A percentile compares a stretch with the other conserved stretches of the same genome.
phyloP scores from a whole-genome alignment of 2,329 filamentous ascomycete genomes.

The Penicillium freii region DNA sequence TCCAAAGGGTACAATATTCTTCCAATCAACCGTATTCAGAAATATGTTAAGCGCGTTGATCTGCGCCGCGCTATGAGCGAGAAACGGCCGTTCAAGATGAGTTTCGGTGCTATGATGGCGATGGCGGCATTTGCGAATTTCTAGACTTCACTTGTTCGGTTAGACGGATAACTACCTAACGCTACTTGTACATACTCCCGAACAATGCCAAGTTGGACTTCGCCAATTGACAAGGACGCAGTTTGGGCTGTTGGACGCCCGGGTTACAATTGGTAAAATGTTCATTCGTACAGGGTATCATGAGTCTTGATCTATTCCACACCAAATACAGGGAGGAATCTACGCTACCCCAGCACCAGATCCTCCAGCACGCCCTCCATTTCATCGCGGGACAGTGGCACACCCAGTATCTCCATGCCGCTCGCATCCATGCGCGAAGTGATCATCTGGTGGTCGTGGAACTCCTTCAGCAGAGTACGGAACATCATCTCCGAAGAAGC shows the following conservation, averaged over 20 bases:
- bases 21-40: conserved; percentile 42
- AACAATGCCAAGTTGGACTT: not conserved
- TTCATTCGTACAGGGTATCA: conserved; percentile 35
- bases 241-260: not conserved
- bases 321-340: conserved; percentile 4
- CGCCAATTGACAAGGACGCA: not conserved
- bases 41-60: conserved; percentile 43
- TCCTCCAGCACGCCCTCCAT: conserved; percentile 87
- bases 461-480: conserved; percentile 89
- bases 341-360: conserved; percentile 42
- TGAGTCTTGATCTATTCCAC: conserved; percentile 24
- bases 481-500: conserved; percentile 97
- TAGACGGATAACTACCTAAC: not conserved
- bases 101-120: conserved; percentile 47
- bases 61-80: conserved; percentile 39
- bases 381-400: conserved; percentile 85
- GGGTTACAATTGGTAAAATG: conserved; percentile 12
- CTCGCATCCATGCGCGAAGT: conserved; percentile 80
- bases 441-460: conserved; percentile 98
- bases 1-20: conserved; percentile 49
- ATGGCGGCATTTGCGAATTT: conserved; percentile 48
- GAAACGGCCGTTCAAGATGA: conserved; percentile 47
- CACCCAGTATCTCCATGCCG: conserved; percentile 79
- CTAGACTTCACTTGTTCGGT: conserved; percentile 12
- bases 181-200: conserved; percentile 14